Percentiles rank a stretch among this genome's conserved stretches.
Evolutionary conservation across 768 basidiomycete species (phyloP).

Genomic region (Termitomyces sp.): DNA sequence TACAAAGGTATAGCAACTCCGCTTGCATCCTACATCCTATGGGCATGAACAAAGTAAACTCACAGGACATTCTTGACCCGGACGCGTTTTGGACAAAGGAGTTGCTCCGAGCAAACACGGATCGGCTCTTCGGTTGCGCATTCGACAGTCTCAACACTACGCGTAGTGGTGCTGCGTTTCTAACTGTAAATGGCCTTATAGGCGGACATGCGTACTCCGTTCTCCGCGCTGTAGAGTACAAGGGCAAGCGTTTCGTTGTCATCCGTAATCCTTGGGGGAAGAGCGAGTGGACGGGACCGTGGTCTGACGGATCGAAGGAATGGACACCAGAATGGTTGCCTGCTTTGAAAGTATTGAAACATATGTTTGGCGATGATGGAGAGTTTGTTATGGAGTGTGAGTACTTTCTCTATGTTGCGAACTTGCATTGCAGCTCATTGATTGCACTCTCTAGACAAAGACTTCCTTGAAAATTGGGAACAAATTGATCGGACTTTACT

Average conservation of each 20-base stretch:
- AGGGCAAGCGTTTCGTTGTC: conserved; percentile 49
- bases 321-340: conserved; percentile 53
- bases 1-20: conserved; percentile 21
- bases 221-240: conserved; percentile 43
- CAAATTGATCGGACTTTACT: conserved; percentile 36
- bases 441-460: conserved; percentile 24
- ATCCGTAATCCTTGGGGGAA: conserved; percentile 53
- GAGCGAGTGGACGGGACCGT: conserved; percentile 48
- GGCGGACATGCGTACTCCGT: conserved; percentile 48
- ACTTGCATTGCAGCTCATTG: too few species aligned
- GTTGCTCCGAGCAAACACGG: conserved; percentile 41
- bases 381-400: conserved; percentile 56
- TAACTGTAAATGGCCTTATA: conserved; percentile 35
- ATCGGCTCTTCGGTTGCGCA: conserved; percentile 49
- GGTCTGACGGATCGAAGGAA: conserved; percentile 57
- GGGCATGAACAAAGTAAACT: not conserved
- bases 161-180: conserved; percentile 22
- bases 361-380: conserved; percentile 50
- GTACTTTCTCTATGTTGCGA: conserved; percentile 6
- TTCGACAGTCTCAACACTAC: conserved; percentile 30
- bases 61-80: conserved; percentile 45
- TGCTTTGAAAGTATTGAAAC: conserved; percentile 36
- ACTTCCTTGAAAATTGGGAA: conserved; percentile 37
- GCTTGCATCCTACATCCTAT: too few species aligned
- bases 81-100: conserved; percentile 52